These are phyloP conservation scores for Leccinum sublutescens DNA, from an alignment of 768 basidiomycete species.

Conservation along the genomic window DNA sequence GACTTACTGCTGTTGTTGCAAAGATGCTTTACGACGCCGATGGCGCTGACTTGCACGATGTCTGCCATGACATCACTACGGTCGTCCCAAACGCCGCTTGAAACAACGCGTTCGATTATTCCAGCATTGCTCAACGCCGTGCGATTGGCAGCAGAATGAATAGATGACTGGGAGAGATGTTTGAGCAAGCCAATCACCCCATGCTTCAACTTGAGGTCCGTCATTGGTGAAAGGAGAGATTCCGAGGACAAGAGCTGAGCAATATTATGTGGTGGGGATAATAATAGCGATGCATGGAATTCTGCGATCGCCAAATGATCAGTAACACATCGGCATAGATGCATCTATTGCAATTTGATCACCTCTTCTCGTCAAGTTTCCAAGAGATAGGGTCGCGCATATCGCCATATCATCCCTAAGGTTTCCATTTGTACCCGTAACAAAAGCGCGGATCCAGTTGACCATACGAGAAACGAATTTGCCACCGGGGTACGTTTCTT, in stretches of 20 bases:
- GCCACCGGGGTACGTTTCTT: constrained; percentile 58
- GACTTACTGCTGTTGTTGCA: constrained; percentile 70
- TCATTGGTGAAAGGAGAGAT: constrained; percentile 49
- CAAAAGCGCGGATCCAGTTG: constrained; percentile 66
- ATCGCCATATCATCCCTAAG: constrained; percentile 74
- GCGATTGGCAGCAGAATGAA: constrained; percentile 59
- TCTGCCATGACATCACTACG: constrained; percentile 78
- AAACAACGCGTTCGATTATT: constrained; percentile 59
- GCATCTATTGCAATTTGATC: constrained; percentile 3
- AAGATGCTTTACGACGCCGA: constrained; percentile 87
- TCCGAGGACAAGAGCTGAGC: constrained; percentile 58
- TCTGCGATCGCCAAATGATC: constrained; percentile 38
- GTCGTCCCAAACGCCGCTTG: constrained; percentile 67
- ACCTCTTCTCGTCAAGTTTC: constrained; percentile 81
- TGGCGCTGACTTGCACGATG: constrained; percentile 82
- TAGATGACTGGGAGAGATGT: constrained; percentile 72
- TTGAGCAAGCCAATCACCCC: constrained; percentile 84
- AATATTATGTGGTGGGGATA: constrained; percentile 64
- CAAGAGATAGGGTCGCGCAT: constrained; percentile 79
- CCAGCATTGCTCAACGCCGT: constrained; percentile 56
- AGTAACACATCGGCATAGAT: constrained; percentile 5
- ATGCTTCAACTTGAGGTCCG: constrained; percentile 85
- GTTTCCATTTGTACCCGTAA: constrained; percentile 33
- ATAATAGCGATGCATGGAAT: constrained; percentile 55
- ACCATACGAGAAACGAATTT: constrained; percentile 72